Percentiles rank a stretch among this genome's conserved stretches.
phyloP scores from a whole-genome alignment of 2,329 filamentous ascomycete genomes.

The Mariannaea sp. region DNA sequence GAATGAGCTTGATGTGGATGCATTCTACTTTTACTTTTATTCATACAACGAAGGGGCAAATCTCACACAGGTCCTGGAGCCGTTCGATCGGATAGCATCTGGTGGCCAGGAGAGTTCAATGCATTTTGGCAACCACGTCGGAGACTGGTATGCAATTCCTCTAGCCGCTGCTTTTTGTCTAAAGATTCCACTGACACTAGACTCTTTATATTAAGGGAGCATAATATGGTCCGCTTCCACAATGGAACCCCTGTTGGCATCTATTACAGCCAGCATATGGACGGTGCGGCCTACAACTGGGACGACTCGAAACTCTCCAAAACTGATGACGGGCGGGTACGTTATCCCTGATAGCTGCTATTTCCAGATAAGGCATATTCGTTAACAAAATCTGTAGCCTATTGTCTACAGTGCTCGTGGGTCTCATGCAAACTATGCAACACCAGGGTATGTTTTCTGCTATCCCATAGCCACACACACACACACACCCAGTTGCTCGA shows the following conservation, averaged over 20 bases:
- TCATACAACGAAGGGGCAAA: conserved; percentile 42
- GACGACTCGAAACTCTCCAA: conserved; percentile 33
- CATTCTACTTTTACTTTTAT: conserved; percentile 45
- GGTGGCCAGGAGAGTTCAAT: conserved; percentile 20
- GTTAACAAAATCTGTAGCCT: conserved; percentile 33
- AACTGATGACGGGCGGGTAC: conserved; percentile 37
- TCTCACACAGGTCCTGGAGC: conserved; percentile 41
- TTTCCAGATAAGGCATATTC: neutral
- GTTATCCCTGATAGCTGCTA: neutral
- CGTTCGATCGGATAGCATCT: conserved; percentile 30
- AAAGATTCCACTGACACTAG: too few species aligned
- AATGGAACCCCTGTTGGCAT: conserved; percentile 37
- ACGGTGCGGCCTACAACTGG: conserved; percentile 37
- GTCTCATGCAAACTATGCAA: conserved; percentile 43
- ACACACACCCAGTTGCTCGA: too few species aligned
- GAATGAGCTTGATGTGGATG: conserved; percentile 35
- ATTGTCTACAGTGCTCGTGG: conserved; percentile 43
- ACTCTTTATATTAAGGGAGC: too few species aligned
- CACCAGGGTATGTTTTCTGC: conserved; percentile 33
- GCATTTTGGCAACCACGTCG: conserved; percentile 40
- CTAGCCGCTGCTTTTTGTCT: too few species aligned
- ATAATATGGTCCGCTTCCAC: conserved; percentile 37
- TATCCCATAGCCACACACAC: too few species aligned
- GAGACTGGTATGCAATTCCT: conserved; percentile 37
- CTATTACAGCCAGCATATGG: conserved; percentile 39